Base-by-base conservation (phyloP, 2,329 filamentous ascomycete species). In the Amauroascus niger region DNA sequence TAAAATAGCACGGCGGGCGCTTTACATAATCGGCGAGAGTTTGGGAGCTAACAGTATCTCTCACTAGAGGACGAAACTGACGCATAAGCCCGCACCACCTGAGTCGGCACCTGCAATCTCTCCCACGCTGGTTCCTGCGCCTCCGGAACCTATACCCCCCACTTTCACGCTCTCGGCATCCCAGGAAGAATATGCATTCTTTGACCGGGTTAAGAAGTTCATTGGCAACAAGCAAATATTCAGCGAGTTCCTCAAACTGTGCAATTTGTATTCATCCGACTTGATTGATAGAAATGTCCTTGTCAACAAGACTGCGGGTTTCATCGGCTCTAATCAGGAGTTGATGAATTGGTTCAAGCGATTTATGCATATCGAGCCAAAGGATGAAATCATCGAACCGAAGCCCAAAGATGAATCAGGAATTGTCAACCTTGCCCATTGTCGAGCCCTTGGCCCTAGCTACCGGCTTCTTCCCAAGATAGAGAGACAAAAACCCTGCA, bases 231-330 rank as follows among this genome's bases (percentile, higher is more conserved):
- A 95, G 67, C 86, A 88, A 53, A 85, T 85, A 2, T 94, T 95
- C 79, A 90, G 87, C 62, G 93, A 98, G 68, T 98, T 98, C 69
- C 73, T 98, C 59, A 98, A 98, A 74, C 81, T 98, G 6, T 93
- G 91, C 75, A 98, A 97, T 62, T 78, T 98, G 28, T 98, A 88
- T 73, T 93, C 87, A 20, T 87, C 95, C 63, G 90, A 94, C 61
- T 79, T 98, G 49, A 94, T 98, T 57, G 88, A 95, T 64, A 85
- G 85, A 54, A 83, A 87, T 57, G 82, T 88, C 1, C 75, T 98
- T 13, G 81, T 93, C 24, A 84, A 88, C 66, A 87, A 93, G 66
- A 88, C 88, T 1, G 82, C 84, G 52, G 79, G 82, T 4, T 98
- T 95, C 66, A 89, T 98, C 56, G 88, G 89, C 13, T 83, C 84